Conservation (phyloP, 2,329 filamentous ascomycete species). For the Rhynchosporium graminicola region DNA sequence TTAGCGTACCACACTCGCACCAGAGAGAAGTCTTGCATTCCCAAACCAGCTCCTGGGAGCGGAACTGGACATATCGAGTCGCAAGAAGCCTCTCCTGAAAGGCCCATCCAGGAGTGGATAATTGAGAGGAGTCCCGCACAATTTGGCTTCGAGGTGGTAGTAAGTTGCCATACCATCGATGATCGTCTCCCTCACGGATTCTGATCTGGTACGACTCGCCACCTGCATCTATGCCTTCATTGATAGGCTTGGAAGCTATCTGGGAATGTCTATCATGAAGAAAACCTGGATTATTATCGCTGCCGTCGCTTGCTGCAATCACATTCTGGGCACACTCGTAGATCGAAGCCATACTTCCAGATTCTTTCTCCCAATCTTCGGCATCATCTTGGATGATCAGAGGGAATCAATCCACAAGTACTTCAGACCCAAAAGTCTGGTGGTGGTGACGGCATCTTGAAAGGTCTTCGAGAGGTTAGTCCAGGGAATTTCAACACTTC, state of each 20-base stretch:
- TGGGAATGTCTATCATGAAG: neutral
- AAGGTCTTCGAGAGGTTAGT: conserved; percentile 10
- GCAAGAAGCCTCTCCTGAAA: conserved; percentile 16
- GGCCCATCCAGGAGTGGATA: conserved; percentile 14
- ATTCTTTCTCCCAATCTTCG: conserved; percentile 15
- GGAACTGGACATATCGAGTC: conserved; percentile 12
- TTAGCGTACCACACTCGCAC: conserved; percentile 2
- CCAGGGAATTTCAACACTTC: neutral
- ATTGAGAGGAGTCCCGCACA: neutral
- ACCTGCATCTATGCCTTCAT: neutral
- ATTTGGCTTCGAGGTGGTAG: neutral
- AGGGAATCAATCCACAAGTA: conserved; percentile 19
- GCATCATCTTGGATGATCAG: conserved; percentile 14
- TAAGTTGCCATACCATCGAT: neutral
- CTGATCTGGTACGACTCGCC: neutral
- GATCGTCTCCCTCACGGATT: neutral
- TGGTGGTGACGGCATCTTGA: conserved; percentile 7
- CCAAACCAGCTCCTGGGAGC: conserved; percentile 10
- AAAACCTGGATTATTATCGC: neutral
- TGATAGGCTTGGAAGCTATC: neutral
- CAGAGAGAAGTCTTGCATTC: conserved; percentile 10
- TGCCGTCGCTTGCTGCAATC: conserved; percentile 6
- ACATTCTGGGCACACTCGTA: conserved; percentile 6
- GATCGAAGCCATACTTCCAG: conserved; percentile 9
- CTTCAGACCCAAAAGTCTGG: neutral